Percentiles rank a stretch among this genome's conserved stretches.
Evolutionary conservation across 192 early-diverging fungal species (phyloP).

Genomic region (Pilobolus umbonatus): DNA sequence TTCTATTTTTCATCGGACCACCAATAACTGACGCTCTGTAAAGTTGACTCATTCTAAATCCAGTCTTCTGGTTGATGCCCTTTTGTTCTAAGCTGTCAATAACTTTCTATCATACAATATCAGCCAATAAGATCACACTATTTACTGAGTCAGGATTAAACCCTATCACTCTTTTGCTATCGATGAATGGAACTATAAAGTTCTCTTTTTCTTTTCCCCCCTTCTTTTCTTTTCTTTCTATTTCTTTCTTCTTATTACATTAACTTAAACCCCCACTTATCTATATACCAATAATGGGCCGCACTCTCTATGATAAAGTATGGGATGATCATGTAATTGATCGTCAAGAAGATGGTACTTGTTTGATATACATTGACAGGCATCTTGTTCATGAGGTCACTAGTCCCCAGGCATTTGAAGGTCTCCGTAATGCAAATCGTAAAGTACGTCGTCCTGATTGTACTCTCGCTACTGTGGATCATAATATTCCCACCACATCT

Average conservation of each 20-base stretch:
- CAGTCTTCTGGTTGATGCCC: no score
- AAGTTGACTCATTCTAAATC: no score
- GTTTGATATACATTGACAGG: constrained; percentile 66
- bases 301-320: constrained; percentile 70
- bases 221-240: neutral
- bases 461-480: constrained; percentile 68
- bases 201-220: neutral
- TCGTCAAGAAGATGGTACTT: constrained; percentile 52
- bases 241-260: constrained; percentile 1
- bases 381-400: constrained; percentile 71
- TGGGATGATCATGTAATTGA: constrained; percentile 58
- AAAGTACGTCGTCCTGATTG: constrained; percentile 55
- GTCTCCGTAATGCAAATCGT: constrained; percentile 51
- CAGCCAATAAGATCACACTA: constrained; percentile 1
- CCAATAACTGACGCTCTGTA: no score
- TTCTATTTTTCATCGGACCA: no score
- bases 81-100: no score
- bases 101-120: no score
- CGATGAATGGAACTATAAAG: neutral
- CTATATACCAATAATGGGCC: constrained; percentile 11
- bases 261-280: neutral
- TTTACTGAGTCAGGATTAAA: constrained; percentile 19
- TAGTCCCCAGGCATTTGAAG: constrained; percentile 67
- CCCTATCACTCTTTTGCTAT: neutral
- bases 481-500: constrained; percentile 59